phyloP scores from a whole-genome alignment of 192 early-diverging fungal genomes.

The Rhizophagus sp. region DNA sequence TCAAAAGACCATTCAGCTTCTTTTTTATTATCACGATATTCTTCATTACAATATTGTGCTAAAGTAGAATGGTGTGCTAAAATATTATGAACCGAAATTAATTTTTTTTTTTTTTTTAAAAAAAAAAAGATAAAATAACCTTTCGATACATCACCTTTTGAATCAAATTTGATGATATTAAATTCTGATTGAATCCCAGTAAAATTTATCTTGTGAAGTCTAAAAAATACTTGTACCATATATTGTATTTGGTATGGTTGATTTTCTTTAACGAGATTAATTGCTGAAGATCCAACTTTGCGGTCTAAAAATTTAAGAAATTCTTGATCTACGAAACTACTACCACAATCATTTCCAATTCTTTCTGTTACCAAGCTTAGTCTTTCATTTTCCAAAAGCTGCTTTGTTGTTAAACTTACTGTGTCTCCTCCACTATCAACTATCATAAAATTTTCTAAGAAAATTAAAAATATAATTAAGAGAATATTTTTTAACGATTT shows the following conservation, averaged over 20 bases:
- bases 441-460: constrained; percentile 50
- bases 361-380: not conserved
- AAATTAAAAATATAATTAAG: too few relatives aligned
- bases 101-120: not conserved
- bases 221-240: not conserved
- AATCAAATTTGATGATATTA: not conserved
- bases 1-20: not conserved
- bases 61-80: not conserved
- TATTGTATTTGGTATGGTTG: not conserved
- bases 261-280: not conserved
- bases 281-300: not conserved
- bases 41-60: not conserved
- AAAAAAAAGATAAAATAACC: not conserved
- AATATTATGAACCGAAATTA: too few relatives aligned
- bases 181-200: not conserved
- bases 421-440: constrained; percentile 54
- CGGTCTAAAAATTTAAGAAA: not conserved
- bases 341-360: not conserved
- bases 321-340: not conserved
- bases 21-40: not conserved
- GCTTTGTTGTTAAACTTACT: constrained; percentile 33
- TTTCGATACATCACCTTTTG: not conserved
- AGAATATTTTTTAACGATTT: too few relatives aligned
- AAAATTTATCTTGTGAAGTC: not conserved
- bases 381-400: not conserved